These are phyloP conservation scores for Geotrichum australiense DNA, from an alignment of 1,139 yeast genomes.

Conservation along the genomic window DNA sequence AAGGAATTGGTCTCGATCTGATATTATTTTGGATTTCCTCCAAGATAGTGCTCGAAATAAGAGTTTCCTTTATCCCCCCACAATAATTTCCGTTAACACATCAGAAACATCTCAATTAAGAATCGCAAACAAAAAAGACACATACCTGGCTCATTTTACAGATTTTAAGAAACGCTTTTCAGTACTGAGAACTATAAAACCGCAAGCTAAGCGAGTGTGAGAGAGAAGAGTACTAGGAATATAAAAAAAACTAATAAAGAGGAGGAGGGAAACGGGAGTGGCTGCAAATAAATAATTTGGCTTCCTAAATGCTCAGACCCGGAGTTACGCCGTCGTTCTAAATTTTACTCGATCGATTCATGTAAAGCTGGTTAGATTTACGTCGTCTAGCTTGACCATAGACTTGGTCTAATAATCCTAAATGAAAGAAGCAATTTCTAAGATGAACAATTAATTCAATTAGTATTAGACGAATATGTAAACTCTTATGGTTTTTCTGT, in stretches of 20 bases:
- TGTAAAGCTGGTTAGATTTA: too few species aligned
- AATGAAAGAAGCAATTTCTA: too few species aligned
- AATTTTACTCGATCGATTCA: too few species aligned
- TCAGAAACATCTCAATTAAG: neutral
- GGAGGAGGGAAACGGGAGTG: constrained; percentile 2
- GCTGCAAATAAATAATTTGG: constrained; percentile 6
- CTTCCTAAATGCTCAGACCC: constrained; percentile 2
- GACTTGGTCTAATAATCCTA: too few species aligned
- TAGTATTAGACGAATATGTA: too few species aligned
- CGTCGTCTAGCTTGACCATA: too few species aligned
- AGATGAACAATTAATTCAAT: too few species aligned
- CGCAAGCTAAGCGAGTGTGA: neutral
- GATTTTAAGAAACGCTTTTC: neutral
- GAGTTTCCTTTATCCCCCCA: constrained; percentile 36
- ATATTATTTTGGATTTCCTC: constrained; percentile 70
- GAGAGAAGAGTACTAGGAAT: neutral
- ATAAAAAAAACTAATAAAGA: too few species aligned
- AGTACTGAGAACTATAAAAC: neutral
- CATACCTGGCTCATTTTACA: constrained; percentile 6
- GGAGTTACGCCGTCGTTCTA: too few species aligned
- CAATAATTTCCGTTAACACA: neutral
- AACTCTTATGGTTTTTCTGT: too few species aligned
- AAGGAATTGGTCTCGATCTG: constrained; percentile 78
- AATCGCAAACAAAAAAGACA: too few species aligned
- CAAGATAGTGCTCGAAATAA: constrained; percentile 36